Base-by-base conservation (phyloP, 164 flowering plant species). In the Akebia trifoliata region DNA sequence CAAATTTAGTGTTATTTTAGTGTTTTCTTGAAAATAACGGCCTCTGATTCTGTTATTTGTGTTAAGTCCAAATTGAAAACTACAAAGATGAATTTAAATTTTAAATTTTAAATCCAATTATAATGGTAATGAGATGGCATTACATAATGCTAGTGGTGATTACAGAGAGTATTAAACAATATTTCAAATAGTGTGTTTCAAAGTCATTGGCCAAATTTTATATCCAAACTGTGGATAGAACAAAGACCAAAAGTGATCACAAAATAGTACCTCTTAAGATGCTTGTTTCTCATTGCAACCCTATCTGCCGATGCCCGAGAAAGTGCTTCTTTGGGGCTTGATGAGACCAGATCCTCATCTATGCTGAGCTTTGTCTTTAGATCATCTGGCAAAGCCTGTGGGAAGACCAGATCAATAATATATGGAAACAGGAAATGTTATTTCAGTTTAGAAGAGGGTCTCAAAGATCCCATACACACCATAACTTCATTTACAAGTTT, bases 401-500 rank as follows among this genome's bases (percentile, higher is more conserved):
- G 43, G 48, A 72, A 52, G 20, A 50, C 61, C 31, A 57, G 61
- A 69, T 75, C 21, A 69, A 62, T 43, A 57, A 25, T 28, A 40
- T 15, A 21, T 20, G 20, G 15, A 63, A 7, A 55, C 50, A 70
- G 11, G 14, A 59, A 55, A 52, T 6, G 43, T 34, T 57, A 40
- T n/a, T 45, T 12, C 20, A 35, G 34, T 14, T 24, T 54, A 31
- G 2, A n/a, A 36, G n/a, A 70, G n/a, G 18, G 17, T 31, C 8
- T 6, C 46, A 61, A 53, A 73, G 47, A 54, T 60, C 15, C 20
- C 83, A 50, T 86, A 90, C 83, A 50, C 85, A 90, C 96, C 91
- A 85, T 86, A 59, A 94, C 93, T 56, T 94, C 99, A 71, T 84
- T 77, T 49, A 94, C 87, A 59, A 94, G 96, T 71, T 90, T 90